phyloP scores from a whole-genome alignment of 1,139 yeast genomes.

The Nakaseomyces sp. region DNA sequence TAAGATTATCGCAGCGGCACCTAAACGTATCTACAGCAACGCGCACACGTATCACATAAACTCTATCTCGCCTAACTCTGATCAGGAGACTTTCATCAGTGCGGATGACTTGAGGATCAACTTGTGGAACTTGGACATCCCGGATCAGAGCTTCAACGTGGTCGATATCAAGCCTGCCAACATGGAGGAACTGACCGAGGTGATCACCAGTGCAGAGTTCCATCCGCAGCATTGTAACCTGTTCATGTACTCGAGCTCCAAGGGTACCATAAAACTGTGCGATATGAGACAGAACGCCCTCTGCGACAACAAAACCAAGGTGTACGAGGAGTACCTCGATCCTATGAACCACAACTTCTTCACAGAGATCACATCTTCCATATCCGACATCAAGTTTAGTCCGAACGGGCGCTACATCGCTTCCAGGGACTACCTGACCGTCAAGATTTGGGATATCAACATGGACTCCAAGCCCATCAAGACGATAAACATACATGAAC shows the following conservation, averaged over 20 bases:
- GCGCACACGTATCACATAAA: conserved; percentile 98
- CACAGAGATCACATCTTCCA: conserved; percentile 92
- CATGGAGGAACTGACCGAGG: conserved; percentile 98
- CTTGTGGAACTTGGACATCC: conserved; percentile 89
- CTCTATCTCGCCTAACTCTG: conserved; percentile 88
- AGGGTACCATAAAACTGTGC: conserved; percentile 89
- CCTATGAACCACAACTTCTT: conserved; percentile 91
- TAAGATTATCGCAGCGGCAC: conserved; percentile 90
- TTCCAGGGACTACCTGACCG: conserved; percentile 93
- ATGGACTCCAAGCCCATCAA: conserved; percentile 94
- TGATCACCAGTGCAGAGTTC: conserved; percentile 95
- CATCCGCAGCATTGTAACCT: conserved; percentile 89
- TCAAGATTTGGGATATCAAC: conserved; percentile 95
- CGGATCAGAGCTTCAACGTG: conserved; percentile 92
- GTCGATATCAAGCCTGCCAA: conserved; percentile 97
- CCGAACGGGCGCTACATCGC: conserved; percentile 91
- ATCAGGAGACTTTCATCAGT: conserved; percentile 89
- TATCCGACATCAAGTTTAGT: conserved; percentile 88
- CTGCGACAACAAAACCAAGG: conserved; percentile 84
- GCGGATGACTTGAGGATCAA: conserved; percentile 94
- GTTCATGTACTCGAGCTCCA: conserved; percentile 94
- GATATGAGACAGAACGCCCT: conserved; percentile 96
- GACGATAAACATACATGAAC: conserved; percentile 93
- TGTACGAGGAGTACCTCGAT: conserved; percentile 88
- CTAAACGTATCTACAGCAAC: conserved; percentile 82